Evolutionary conservation across 805 yeast species (phyloP), one percentile per base, ranked within the genome.

Genomic region (Kluyveromyces siamensis): DNA sequence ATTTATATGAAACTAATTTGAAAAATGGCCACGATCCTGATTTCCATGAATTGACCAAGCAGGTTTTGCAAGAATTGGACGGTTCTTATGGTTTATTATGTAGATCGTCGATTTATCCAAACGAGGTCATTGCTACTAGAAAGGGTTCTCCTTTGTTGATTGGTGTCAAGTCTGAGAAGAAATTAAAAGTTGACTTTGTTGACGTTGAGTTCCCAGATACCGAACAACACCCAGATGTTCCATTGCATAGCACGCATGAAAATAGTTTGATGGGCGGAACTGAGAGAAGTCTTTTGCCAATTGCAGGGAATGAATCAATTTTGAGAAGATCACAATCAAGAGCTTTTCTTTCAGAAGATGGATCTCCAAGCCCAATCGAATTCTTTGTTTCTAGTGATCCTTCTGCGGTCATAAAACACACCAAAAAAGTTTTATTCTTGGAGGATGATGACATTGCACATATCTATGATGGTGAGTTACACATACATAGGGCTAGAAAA

Each of bases 391-490:
- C 97, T 13, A 89, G 97, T 25, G 99, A 93, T 72, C 96, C 99
- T 37, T 86, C 98, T 14, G 90, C 99, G 19, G 96, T 93, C 44
- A 77, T 93, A 49, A 91, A 90, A 70, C 96, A 93, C 73, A 93
- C 99, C 61, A 93, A 90, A 72, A 93, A 93, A 72, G 99, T 93
- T 30, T 76, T 93, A 60, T 91, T 87, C 71, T 77, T 93, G 63
- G 98, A 93, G 72, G 99, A 93, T 70, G 97, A 93, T 65, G 99
- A 93, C 71, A 89, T 93, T 68, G 99, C 97, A 38, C 99, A 93
- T 69, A 89, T 93, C 57, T 89, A 85, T 68, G 96, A 89, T 64
- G 99, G 99, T 68, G 98, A 93, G 73, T 77, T 93, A 67, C 99
- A 93, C 70, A 93, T 93, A 55, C 99, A 93, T 73, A 85, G 99